Conservation (phyloP, 192 early-diverging fungal species). For the Piromyces finnis region DNA sequence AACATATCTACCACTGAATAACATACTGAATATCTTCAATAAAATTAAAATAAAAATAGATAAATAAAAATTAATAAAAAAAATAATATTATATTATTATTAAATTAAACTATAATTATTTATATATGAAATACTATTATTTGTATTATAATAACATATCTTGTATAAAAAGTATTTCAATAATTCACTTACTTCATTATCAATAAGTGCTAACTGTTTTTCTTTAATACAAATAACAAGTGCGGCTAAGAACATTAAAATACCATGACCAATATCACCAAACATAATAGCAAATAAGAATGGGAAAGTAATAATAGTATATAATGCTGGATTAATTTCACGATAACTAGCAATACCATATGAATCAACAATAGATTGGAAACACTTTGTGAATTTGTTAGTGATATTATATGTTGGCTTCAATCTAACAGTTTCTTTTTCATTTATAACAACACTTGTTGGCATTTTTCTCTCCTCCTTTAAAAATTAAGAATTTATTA, state of each 20-base stretch:
- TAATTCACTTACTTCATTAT: neutral
- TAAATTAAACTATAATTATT: too few species aligned
- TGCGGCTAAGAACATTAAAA: conserved; percentile 63
- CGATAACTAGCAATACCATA: conserved; percentile 92
- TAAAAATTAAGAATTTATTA: neutral
- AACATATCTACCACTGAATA: conserved; percentile 94
- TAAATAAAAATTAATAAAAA: too few species aligned
- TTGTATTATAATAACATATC: too few species aligned
- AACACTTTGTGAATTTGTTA: conserved; percentile 89
- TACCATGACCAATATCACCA: conserved; percentile 94
- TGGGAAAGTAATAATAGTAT: conserved; percentile 94
- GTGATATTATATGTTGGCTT: conserved; percentile 88
- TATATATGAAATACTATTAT: too few species aligned
- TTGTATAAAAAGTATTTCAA: too few species aligned
- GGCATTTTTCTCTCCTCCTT: conserved; percentile 6
- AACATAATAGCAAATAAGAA: conserved; percentile 99
- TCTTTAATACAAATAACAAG: conserved; percentile 65
- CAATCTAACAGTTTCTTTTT: conserved; percentile 64
- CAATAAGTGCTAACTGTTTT: conserved; percentile 32
- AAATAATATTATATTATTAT: too few species aligned
- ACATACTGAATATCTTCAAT: conserved; percentile 57
- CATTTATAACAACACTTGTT: conserved; percentile 63
- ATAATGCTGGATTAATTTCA: conserved; percentile 97
- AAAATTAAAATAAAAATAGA: neutral
- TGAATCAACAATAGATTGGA: conserved; percentile 92